These are phyloP conservation scores for Phalaenopsis hybrid DNA, from an alignment of 116 monocot genomes.

Conservation along the genomic window DNA sequence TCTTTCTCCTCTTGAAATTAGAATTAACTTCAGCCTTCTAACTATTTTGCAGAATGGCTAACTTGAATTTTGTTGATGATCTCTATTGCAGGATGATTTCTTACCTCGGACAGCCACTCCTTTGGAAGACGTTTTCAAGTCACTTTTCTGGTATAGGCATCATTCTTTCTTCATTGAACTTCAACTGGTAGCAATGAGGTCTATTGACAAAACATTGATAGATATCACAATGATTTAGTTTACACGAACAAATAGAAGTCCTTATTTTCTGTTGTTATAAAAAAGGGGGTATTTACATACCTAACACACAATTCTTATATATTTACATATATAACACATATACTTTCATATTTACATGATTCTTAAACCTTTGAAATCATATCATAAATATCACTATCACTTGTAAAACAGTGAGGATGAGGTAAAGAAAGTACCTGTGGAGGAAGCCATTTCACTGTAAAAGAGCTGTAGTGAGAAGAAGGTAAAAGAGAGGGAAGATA, in stretches of 20 bases:
- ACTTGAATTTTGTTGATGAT: neutral
- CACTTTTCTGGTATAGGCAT: slow-evolving; percentile 72
- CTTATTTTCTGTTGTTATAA: neutral
- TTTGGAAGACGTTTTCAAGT: slow-evolving; percentile 94
- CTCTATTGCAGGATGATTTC: slow-evolving; percentile 81
- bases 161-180: neutral
- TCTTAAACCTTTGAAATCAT: too few species aligned
- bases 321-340: too few species aligned
- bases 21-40: neutral
- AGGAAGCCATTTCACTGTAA: too few species aligned
- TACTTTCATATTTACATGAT: too few species aligned
- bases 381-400: too few species aligned
- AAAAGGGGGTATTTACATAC: neutral
- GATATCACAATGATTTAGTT: neutral
- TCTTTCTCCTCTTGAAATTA: neutral
- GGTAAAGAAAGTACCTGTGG: too few species aligned
- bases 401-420: too few species aligned
- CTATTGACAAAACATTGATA: neutral
- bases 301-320: too few species aligned
- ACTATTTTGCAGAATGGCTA: neutral
- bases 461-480: too few species aligned
- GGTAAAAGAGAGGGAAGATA: too few species aligned
- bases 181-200: neutral
- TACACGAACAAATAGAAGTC: neutral
- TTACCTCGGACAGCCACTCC: slow-evolving; percentile 92